Evolutionary conservation across 2,329 filamentous ascomycete genomes (phyloP), one percentile per base, ranked within the genome.

Genomic region (Chaetomium sp.): DNA sequence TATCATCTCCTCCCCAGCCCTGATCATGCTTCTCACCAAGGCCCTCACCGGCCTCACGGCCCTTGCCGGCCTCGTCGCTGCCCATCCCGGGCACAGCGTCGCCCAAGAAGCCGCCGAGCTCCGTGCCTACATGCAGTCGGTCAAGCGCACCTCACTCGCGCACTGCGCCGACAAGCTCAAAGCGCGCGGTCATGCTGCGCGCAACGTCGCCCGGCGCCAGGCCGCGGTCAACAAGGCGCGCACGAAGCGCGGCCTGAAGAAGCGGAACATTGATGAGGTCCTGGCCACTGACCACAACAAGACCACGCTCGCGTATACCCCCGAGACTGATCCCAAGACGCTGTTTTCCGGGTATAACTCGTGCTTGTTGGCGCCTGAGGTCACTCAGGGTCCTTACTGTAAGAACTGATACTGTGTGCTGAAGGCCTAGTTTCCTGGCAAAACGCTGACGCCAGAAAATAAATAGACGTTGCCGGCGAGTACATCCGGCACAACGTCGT

Each of bases 331-430:
- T 14, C 62, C 67, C 8, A 58, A 63, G 43, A 70, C 60, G 57
- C 65, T 78, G 34, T 78, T 78, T 55, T 66, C 70, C 1, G 68
- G 67, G 54, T 73, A 75, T 63, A 70, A 67, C 44, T 73, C 74
- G 14, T 81, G 78, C 59, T 68, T 79, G 33, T 68, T 81, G 34
- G 75, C 71, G n/a, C 77, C 78, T 0, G 78, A 81, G 63, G 74
- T 75, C 19, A 80, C 74, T 3, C 71, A 79, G 64, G 79, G 79
- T 0, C 79, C 79, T 19, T 82, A 80, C 69, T 82, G 71, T 70
- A 62, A 59, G 68, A 27, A 27, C 14, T 32, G 6, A n/a, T 2
- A 11, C 36, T 1, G 2, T 7, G 6, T 5, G 19, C 37, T 10
- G 40, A 42, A 11, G 9, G 10, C 12, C 12, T n/a, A 42, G 11